Evolutionary conservation across 176 grass and related monocot genomes (phyloP), one percentile per base, ranked within the genome.

Genomic region (Oryza meyeriana): DNA sequence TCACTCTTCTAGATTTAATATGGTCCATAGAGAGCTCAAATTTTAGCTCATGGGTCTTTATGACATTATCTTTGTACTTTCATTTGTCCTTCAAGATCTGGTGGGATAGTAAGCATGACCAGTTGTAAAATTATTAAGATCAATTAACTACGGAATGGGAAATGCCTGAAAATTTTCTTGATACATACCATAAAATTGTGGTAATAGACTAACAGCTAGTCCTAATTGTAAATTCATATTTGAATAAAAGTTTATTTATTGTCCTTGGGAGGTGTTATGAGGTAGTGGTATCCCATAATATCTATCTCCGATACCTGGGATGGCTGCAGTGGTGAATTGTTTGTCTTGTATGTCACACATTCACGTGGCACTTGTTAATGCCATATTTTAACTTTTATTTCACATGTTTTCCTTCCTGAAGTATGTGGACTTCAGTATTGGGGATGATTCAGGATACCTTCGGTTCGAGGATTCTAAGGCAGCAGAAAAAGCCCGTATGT

Each of bases 361-460:
- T 57, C 52, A 57, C 52, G 24, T 71, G 39, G 1, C 10, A 58
- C 12, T 66, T 74, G 17, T 55, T 61, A 29, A 67, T 58, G 5
- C 26, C 11, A 2, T 72, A 55, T 82, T 32, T 31, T 64, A 22
- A 22, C 79, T 13, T 78, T 36, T 74, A 59, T 30, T 42, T 66
- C 40, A 18, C 10, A 68, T 67, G 44, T 80, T 66, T 83, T 83
- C 73, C 61, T 39, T 72, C n/a, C 58, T 83, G 61, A 81, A 93
- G 94, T 97, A 61, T 34, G 77, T 91, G 74, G 94, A 93, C 72
- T 97, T 87, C 69, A 87, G 85, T 66, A 91, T 91, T 4, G 94
- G 94, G 29, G 86, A 91, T 72, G 81, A 81, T 62, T 83, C 81
- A 11, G 91, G 94, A 63, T 91, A 89, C 64, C 79, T 97, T 62